phyloP scores from a whole-genome alignment of 495 filamentous ascomycete species.

The Aspergillus hancockii region DNA sequence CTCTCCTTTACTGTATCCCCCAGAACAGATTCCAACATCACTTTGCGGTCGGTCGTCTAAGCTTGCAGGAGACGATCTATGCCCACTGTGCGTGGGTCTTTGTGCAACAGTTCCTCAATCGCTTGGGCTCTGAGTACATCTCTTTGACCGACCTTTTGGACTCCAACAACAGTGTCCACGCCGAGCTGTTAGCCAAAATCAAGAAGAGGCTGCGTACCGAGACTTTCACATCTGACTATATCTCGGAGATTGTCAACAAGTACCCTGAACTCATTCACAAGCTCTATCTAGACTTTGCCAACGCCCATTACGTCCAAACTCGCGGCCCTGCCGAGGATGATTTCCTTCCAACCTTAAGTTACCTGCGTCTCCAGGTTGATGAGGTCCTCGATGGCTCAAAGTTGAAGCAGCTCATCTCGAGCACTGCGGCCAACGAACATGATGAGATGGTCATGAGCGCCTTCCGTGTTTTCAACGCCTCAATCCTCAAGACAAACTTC shows the following conservation, averaged over 20 bases:
- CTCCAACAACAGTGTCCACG: conserved; percentile 75
- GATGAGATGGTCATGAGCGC: conserved; percentile 97
- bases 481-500: conserved; percentile 96
- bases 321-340: conserved; percentile 68
- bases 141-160: conserved; percentile 84
- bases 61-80: conserved; percentile 95
- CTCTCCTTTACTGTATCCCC: conserved; percentile 94
- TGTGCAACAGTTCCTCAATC: conserved; percentile 94
- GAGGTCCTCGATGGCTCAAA: conserved; percentile 74
- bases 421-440: conserved; percentile 85
- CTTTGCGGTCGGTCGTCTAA: conserved; percentile 85
- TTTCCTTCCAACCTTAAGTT: conserved; percentile 79
- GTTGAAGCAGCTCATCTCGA: conserved; percentile 79
- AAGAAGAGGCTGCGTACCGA: conserved; percentile 94
- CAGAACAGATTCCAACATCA: conserved; percentile 91
- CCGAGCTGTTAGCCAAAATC: conserved; percentile 89
- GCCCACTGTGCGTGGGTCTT: conserved; percentile 97
- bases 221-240: conserved; percentile 97
- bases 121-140: conserved; percentile 87
- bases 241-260: conserved; percentile 91
- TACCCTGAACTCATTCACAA: conserved; percentile 87
- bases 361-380: conserved; percentile 69
- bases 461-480: conserved; percentile 92
- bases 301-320: conserved; percentile 83
- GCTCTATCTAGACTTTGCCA: conserved; percentile 90